Evolutionary conservation across 352 stramenopile species (phyloP), one percentile per base, ranked within the genome.

Genomic region (Phytophthora ohioensis): DNA sequence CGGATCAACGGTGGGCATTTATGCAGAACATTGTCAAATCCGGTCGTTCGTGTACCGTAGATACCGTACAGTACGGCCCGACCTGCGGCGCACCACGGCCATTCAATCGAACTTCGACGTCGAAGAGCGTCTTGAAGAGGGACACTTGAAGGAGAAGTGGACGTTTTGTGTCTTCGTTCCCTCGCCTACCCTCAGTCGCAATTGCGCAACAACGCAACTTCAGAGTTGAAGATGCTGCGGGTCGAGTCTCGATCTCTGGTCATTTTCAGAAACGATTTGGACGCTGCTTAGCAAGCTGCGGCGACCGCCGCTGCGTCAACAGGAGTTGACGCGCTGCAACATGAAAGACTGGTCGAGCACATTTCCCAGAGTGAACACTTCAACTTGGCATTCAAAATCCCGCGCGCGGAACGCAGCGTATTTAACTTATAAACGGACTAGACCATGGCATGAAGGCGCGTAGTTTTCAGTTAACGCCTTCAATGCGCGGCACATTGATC

Each of bases 401-500:
- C 35, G n/a, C 46, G 9, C 15, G 11, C 17, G 27, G 21, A 15
- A 17, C 45, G 56, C 47, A 41, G 55, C 27, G 52, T 54, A 60
- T 35, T 61, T 69, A 69, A 64, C 30, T 69, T 69, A 55, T 69
- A 69, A 42, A 69, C 43, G 42, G 21, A 64, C 51, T 58, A 54
- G 41, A 34, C 53, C 56, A 17, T 31, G 45, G 5, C n/a, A 49
- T 27, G 21, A 27, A 27, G 21, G 21, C 21, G 21, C 21, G 21
- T 42, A 35, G 42, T 36, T 21, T 61, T 76, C 53, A 91, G 57
- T 92, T 92, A 42, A 90, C 80, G 12, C 81, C 84, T 64, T 91
- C 84, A 36, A 90, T 90, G 0, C 81, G 78, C 2, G 84, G 84
- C 41, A 89, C 31, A 43, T 76, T 78, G 53, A 91, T 84, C 35